phyloP scores from a whole-genome alignment of 495 filamentous ascomycete genomes.

The Beverwykella pulmonaria region DNA sequence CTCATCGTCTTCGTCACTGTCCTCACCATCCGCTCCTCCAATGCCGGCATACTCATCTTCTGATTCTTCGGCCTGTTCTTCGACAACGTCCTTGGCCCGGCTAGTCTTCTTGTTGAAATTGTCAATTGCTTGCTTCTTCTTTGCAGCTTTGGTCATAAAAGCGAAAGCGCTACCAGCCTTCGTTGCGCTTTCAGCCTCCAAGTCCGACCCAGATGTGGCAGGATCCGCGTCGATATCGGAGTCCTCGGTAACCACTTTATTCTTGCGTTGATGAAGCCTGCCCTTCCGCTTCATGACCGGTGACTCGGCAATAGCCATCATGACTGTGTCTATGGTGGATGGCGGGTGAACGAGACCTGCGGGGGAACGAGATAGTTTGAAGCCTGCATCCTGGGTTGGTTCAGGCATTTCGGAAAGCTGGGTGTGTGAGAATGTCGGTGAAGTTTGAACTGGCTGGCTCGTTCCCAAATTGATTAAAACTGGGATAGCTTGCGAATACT shows the following conservation, averaged over 20 bases:
- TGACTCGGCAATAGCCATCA: slow-evolving; percentile 59
- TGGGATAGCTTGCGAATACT: background rate
- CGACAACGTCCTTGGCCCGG: slow-evolving; percentile 81
- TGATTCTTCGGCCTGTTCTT: slow-evolving; percentile 95
- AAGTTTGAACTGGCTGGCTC: slow-evolving; percentile 24
- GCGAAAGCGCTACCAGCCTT: slow-evolving; percentile 68
- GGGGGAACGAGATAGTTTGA: slow-evolving; percentile 62
- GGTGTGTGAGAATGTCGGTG: slow-evolving; percentile 48
- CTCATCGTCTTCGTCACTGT: slow-evolving; percentile 70
- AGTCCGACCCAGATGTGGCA: slow-evolving; percentile 30
- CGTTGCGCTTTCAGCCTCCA: slow-evolving; percentile 39
- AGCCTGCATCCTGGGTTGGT: slow-evolving; percentile 85
- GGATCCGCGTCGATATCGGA: slow-evolving; percentile 50
- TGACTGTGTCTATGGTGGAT: slow-evolving; percentile 72
- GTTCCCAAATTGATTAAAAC: slow-evolving; percentile 22
- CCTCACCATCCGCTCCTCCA: slow-evolving; percentile 87
- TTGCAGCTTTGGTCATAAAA: slow-evolving; percentile 72
- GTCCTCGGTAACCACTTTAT: slow-evolving; percentile 31
- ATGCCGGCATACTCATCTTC: slow-evolving; percentile 98
- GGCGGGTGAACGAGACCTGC: slow-evolving; percentile 56
- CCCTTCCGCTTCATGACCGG: slow-evolving; percentile 62
- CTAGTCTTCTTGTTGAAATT: slow-evolving; percentile 83
- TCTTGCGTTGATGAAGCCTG: slow-evolving; percentile 57
- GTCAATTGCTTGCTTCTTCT: slow-evolving; percentile 53
- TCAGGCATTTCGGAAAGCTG: slow-evolving; percentile 68